Evolutionary conservation across 2,329 filamentous ascomycete genomes (phyloP).

Genomic region (Albophoma yamanashiensis): DNA sequence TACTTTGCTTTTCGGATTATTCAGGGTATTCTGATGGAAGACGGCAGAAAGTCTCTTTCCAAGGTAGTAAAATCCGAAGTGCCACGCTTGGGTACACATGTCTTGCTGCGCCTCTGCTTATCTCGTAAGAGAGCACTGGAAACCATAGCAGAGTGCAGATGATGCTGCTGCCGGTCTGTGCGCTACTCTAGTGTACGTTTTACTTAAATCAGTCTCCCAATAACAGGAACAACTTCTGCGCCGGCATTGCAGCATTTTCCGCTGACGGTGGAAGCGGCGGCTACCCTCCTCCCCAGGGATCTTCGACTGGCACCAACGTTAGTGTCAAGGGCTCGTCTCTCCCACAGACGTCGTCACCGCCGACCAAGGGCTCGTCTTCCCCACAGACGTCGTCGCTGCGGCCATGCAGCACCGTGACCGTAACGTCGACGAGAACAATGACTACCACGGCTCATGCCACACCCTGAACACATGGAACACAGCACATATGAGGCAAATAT

Average conservation of each 20-base stretch:
- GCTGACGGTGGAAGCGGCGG: conserved; percentile 10
- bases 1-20: too few relatives aligned
- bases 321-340: neutral
- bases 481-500: neutral
- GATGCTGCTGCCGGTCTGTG: too few relatives aligned
- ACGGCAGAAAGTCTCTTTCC: too few relatives aligned
- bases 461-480: conserved; percentile 9
- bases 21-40: too few relatives aligned
- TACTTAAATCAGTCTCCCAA: conserved; percentile 21
- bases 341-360: too few relatives aligned
- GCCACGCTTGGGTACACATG: too few relatives aligned
- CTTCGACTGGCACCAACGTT: neutral
- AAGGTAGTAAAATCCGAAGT: too few relatives aligned
- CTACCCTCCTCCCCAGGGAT: neutral
- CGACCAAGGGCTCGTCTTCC: too few relatives aligned
- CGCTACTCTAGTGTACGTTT: too few relatives aligned
- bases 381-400: neutral
- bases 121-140: too few relatives aligned
- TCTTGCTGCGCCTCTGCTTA: too few relatives aligned
- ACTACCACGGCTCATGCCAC: conserved; percentile 7
- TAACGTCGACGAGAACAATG: conserved; percentile 10
- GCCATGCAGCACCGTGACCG: conserved; percentile 4
- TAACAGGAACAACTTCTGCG: conserved; percentile 57
- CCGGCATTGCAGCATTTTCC: conserved; percentile 40
- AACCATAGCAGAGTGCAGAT: too few relatives aligned